Percentiles rank a stretch among this genome's conserved stretches.
Evolutionary conservation across 768 basidiomycete species (phyloP).

Genomic region (Amanita jacksonii): DNA sequence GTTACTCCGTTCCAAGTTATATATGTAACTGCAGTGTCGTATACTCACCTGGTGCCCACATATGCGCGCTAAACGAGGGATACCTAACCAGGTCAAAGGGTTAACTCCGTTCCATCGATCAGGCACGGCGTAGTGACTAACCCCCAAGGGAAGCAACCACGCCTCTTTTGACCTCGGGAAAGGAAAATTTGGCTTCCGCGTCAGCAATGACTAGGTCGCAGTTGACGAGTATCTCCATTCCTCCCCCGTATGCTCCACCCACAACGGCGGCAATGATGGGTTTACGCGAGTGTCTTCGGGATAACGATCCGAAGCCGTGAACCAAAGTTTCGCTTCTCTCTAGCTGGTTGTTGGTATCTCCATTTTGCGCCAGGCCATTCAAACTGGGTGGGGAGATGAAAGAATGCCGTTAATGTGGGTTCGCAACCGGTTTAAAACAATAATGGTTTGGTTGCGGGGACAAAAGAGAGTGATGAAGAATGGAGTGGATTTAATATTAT

Average conservation of each 20-base stretch:
- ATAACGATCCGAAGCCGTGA: slow-evolving; percentile 67
- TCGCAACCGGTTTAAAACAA: too few species aligned
- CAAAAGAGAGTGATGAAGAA: not conserved
- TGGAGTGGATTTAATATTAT: not conserved
- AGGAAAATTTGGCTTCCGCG: slow-evolving; percentile 56
- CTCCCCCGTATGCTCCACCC: slow-evolving; percentile 64
- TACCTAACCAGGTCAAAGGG: slow-evolving; percentile 31
- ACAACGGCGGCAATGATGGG: slow-evolving; percentile 77
- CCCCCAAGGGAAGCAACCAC: slow-evolving; percentile 68
- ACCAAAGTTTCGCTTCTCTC: slow-evolving; percentile 27
- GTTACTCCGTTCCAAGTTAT: too few species aligned
- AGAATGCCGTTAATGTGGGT: slow-evolving; percentile 1
- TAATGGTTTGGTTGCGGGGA: too few species aligned
- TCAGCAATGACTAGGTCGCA: slow-evolving; percentile 70
- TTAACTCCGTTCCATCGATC: not conserved
- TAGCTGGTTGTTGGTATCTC: slow-evolving; percentile 30
- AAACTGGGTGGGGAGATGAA: slow-evolving; percentile 44
- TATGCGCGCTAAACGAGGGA: slow-evolving; percentile 55
- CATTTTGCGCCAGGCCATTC: slow-evolving; percentile 37
- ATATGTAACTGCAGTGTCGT: not conserved
- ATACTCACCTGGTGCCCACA: slow-evolving; percentile 65
- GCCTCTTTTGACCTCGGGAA: slow-evolving; percentile 74
- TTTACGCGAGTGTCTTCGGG: slow-evolving; percentile 56
- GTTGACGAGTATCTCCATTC: slow-evolving; percentile 59
- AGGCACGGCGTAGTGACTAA: slow-evolving; percentile 15